These are phyloP conservation scores for Verticillium isaacii DNA, from an alignment of 2,329 filamentous ascomycete species.

Conservation along the genomic window DNA sequence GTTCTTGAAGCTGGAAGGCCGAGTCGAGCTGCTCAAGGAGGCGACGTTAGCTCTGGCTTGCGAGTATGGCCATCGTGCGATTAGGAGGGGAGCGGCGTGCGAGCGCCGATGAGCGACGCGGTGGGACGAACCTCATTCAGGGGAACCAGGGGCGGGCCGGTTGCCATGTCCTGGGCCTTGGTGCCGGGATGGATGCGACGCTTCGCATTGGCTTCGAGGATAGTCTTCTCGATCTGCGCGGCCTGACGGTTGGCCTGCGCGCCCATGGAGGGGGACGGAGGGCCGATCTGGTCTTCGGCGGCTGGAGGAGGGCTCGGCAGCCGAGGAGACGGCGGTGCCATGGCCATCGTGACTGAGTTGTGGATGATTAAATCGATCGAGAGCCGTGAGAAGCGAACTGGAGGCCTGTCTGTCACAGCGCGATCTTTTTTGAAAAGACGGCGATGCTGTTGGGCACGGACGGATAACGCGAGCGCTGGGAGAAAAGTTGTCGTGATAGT, in stretches of 20 bases:
- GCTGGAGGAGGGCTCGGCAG: slow-evolving; percentile 92
- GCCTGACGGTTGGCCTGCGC: slow-evolving; percentile 47
- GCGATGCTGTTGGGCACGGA: not conserved
- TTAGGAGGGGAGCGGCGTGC: not conserved
- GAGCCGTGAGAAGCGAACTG: not conserved
- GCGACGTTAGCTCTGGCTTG: not conserved
- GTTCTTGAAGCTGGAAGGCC: slow-evolving; percentile 94
- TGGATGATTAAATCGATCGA: not conserved
- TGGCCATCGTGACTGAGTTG: slow-evolving; percentile 39
- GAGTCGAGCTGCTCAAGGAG: slow-evolving; percentile 71
- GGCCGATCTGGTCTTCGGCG: slow-evolving; percentile 87
- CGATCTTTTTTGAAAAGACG: not conserved
- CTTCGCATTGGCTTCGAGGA: slow-evolving; percentile 68
- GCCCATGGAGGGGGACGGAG: slow-evolving; percentile 67
- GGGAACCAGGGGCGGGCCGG: slow-evolving; percentile 83
- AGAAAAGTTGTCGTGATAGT: not conserved
- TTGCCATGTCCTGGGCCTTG: slow-evolving; percentile 86
- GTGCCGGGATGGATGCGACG: slow-evolving; percentile 90
- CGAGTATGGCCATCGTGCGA: not conserved
- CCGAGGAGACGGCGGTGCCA: slow-evolving; percentile 76
- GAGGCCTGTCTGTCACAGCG: not conserved
- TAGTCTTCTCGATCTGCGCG: slow-evolving; percentile 58
- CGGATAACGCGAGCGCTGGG: not conserved
- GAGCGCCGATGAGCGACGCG: not conserved
- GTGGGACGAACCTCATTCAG: slow-evolving; percentile 65